A percentile compares a stretch with the other conserved stretches of the same genome.
Conservation (phyloP, 2,329 filamentous ascomycete genomes). For the Calonectria crousiana region DNA sequence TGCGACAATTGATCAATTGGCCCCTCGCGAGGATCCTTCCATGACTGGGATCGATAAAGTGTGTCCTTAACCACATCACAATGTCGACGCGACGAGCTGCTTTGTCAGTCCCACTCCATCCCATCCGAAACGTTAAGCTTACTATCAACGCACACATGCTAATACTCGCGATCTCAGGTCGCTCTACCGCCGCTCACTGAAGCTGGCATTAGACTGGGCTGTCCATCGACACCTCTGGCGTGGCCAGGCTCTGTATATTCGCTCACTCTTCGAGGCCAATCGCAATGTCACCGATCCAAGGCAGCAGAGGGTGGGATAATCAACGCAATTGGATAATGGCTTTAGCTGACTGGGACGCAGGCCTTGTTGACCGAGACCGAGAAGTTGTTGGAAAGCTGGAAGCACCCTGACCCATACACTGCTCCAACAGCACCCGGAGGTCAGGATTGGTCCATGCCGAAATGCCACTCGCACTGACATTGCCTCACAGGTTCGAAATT, state of each 20-base stretch:
- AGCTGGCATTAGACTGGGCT: constrained; percentile 94
- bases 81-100: constrained; percentile 60
- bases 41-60: constrained; percentile 30
- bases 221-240: constrained; percentile 95
- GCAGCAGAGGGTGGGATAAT: constrained; percentile 79
- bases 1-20: constrained; percentile 36
- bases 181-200: constrained; percentile 92
- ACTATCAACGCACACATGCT: constrained; percentile 25
- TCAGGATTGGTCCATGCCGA: constrained; percentile 54
- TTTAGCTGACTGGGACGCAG: constrained; percentile 59
- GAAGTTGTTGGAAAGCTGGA: constrained; percentile 90
- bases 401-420: constrained; percentile 94
- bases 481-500: constrained; percentile 84
- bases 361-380: constrained; percentile 89
- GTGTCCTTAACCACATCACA: constrained; percentile 20
- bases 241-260: constrained; percentile 95
- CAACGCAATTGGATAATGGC: not conserved
- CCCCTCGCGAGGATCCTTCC: constrained; percentile 30
- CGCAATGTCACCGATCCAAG: constrained; percentile 85
- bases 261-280: constrained; percentile 95
- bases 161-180: constrained; percentile 59
- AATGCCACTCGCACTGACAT: constrained; percentile 24
- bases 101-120: constrained; percentile 55
- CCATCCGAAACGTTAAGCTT: constrained; percentile 28
- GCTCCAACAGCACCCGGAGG: constrained; percentile 94